These are phyloP conservation scores for Phytopythium kandeliae DNA, from an alignment of 352 stramenopile genomes.

Conservation along the genomic window DNA sequence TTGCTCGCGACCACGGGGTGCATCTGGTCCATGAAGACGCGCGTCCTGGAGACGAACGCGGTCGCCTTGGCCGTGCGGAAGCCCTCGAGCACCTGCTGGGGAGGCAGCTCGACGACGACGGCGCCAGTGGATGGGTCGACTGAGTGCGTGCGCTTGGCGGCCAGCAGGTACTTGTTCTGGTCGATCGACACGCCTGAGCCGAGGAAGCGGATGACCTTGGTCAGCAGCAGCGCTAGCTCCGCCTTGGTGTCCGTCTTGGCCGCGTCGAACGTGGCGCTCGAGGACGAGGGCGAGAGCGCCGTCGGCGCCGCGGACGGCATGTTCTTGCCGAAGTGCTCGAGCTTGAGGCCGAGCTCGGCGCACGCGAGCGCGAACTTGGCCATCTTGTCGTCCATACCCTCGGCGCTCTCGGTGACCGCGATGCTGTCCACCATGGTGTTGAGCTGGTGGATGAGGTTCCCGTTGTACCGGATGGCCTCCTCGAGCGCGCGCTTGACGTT, in stretches of 20 bases:
- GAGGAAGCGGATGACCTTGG: conserved; percentile 54
- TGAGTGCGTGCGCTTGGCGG: conserved; percentile 18
- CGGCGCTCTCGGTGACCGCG: conserved; percentile 44
- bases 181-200: conserved; percentile 50
- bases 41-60: conserved; percentile 32
- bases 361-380: conserved; percentile 34
- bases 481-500: conserved; percentile 30
- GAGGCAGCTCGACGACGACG: conserved; percentile 32
- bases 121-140: conserved; percentile 31
- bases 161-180: conserved; percentile 58
- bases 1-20: conserved; percentile 33
- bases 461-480: conserved; percentile 36
- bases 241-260: conserved; percentile 18
- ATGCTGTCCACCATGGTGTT: conserved; percentile 60
- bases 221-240: conserved; percentile 38
- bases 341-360: conserved; percentile 43
- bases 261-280: conserved; percentile 8
- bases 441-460: conserved; percentile 62
- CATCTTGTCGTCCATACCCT: conserved; percentile 59
- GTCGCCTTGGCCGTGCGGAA: conserved; percentile 41
- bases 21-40: conserved; percentile 40
- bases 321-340: conserved; percentile 45
- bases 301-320: not conserved
- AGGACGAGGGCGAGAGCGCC: not conserved
- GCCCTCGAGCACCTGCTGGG: conserved; percentile 38